Evolutionary conservation across 108 stramenopile genomes (phyloP).

Genomic region (Cyclostephanos invisitatus): DNA sequence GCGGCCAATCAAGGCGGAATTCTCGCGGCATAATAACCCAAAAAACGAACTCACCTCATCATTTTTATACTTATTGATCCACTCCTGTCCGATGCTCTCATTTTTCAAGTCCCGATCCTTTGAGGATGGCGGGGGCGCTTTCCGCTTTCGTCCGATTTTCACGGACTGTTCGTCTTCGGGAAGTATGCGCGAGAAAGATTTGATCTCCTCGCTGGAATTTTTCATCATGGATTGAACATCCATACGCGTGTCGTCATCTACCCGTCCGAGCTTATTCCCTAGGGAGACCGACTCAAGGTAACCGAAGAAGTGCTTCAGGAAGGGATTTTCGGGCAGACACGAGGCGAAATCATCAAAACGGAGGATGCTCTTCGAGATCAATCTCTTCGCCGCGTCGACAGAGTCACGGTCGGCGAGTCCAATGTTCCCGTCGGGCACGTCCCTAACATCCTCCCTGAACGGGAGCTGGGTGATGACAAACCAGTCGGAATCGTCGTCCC

Average conservation of each 20-base stretch:
- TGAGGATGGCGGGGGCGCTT: constrained; percentile 10
- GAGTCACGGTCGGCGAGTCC: constrained; percentile 42
- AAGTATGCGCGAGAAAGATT: constrained; percentile 45
- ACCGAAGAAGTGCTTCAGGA: constrained; percentile 62
- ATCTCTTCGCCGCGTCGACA: constrained; percentile 59
- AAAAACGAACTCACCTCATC: no score
- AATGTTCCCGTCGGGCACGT: constrained; percentile 16
- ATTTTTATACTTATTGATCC: constrained; percentile 53
- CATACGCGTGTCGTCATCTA: constrained; percentile 46
- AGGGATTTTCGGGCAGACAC: constrained; percentile 59
- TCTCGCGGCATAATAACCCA: no score
- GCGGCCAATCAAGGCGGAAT: no score
- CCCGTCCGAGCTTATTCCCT: constrained; percentile 40
- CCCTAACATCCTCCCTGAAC: constrained; percentile 60
- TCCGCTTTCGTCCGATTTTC: constrained; percentile 49
- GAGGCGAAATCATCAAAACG: constrained; percentile 54
- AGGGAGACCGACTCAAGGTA: constrained; percentile 70
- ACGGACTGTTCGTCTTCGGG: constrained; percentile 52
- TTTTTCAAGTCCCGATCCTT: constrained; percentile 11
- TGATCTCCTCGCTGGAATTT: constrained; percentile 51
- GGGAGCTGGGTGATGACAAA: constrained; percentile 61
- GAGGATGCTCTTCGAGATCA: constrained; percentile 51
- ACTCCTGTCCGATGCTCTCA: constrained; percentile 61
- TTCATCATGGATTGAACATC: constrained; percentile 47
- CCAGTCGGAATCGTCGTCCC: constrained; percentile 48